Percentiles rank a stretch among this genome's conserved stretches.
These are phyloP conservation scores for Blastocystis sp. DNA, from an alignment of 352 stramenopile species.

Conservation along the genomic window DNA sequence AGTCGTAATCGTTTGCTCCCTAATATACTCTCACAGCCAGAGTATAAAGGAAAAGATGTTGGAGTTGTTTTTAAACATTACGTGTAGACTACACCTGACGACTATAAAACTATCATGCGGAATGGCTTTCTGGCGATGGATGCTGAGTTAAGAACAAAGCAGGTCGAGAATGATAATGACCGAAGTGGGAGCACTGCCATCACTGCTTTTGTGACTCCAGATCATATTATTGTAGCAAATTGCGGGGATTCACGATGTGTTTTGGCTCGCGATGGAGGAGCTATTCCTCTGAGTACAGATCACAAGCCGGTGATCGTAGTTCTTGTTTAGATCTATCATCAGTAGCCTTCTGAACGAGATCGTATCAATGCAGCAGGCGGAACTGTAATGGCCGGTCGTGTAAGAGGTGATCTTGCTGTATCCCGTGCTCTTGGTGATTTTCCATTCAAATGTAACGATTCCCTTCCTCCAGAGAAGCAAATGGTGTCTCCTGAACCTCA, in stretches of 20 bases:
- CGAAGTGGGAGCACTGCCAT: conserved; percentile 70
- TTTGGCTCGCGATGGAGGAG: conserved; percentile 58
- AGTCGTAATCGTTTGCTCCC: conserved; percentile 56
- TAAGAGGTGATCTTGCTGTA: conserved; percentile 75
- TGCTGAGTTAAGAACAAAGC: conserved; percentile 60
- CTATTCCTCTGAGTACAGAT: conserved; percentile 80
- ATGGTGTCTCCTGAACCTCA: conserved; percentile 82
- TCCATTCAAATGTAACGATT: conserved; percentile 71
- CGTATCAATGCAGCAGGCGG: conserved; percentile 72
- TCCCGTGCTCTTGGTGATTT: conserved; percentile 71
- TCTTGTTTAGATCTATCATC: not conserved
- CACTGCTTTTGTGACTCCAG: conserved; percentile 69
- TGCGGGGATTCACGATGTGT: conserved; percentile 70
- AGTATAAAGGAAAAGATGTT: conserved; percentile 66
- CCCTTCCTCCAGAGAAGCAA: conserved; percentile 72
- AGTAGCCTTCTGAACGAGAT: conserved; percentile 68
- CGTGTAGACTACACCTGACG: conserved; percentile 20
- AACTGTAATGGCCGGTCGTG: conserved; percentile 70
- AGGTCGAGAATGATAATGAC: conserved; percentile 62
- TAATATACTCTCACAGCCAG: conserved; percentile 36
- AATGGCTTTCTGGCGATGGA: conserved; percentile 69
- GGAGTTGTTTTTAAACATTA: not conserved
- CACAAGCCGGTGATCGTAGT: conserved; percentile 83
- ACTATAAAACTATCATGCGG: conserved; percentile 55
- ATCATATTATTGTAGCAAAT: conserved; percentile 70